phyloP scores from a whole-genome alignment of 192 early-diverging fungal species.

The Spizellomyces sp. region DNA sequence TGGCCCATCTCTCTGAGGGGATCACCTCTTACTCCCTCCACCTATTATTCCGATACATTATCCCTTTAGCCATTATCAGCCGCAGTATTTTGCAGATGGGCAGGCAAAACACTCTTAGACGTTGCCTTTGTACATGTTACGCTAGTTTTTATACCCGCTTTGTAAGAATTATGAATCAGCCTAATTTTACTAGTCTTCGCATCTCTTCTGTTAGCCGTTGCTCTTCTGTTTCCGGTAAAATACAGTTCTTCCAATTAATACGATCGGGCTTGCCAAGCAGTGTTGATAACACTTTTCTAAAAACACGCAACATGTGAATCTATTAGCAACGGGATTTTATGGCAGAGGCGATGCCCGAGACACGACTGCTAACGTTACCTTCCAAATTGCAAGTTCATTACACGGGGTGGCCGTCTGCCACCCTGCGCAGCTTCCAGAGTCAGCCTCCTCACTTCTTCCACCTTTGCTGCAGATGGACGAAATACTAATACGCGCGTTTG shows the following conservation, averaged over 20 bases:
- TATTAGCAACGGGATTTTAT: background rate
- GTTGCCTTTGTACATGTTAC: too few relatives aligned
- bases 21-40: too few relatives aligned
- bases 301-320: background rate
- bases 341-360: conserved; percentile 4
- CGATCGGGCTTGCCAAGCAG: conserved; percentile 69
- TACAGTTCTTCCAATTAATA: conserved; percentile 81
- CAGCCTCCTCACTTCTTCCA: conserved; percentile 17
- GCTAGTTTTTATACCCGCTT: too few relatives aligned
- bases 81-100: too few relatives aligned
- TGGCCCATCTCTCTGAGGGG: too few relatives aligned
- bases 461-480: conserved; percentile 18
- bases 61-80: too few relatives aligned
- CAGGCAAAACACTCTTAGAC: too few relatives aligned
- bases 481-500: conserved; percentile 27
- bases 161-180: too few relatives aligned
- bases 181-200: conserved; percentile 22
- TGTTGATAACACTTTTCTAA: conserved; percentile 63
- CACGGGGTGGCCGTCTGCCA: conserved; percentile 25
- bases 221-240: conserved; percentile 68
- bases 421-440: conserved; percentile 9
- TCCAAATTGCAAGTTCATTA: conserved; percentile 81
- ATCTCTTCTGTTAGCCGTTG: conserved; percentile 26
- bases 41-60: background rate
- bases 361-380: conserved; percentile 39